Percentiles rank a stretch among this genome's conserved stretches.
Evolutionary conservation across 225 moss, liverwort and hornwort species (phyloP).

Genomic region (Rhytidiadelphus loreus): DNA sequence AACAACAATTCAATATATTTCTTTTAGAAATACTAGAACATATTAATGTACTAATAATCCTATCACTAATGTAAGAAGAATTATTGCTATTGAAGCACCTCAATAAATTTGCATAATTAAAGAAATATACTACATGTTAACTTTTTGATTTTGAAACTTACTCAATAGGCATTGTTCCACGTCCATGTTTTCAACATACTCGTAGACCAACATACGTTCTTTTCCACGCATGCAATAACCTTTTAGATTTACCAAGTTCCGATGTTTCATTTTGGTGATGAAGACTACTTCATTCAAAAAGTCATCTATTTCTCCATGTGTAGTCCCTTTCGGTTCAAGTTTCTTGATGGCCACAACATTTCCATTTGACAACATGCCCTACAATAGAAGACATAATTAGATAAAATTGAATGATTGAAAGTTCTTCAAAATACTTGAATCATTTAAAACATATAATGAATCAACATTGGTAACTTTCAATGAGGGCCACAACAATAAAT

Average conservation of each 20-base stretch:
- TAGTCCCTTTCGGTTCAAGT: not conserved
- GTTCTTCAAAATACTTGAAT: no score
- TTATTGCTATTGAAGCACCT: not conserved
- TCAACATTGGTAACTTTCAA: not conserved
- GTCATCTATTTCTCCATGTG: not conserved
- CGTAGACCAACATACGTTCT: conserved; percentile 12
- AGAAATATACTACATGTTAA: not conserved
- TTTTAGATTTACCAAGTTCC: conserved; percentile 25
- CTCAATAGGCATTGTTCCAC: conserved; percentile 5
- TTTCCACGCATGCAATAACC: conserved; percentile 28
- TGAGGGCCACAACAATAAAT: not conserved
- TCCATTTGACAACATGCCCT: not conserved
- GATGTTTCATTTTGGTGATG: conserved; percentile 29
- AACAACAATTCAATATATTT: not conserved
- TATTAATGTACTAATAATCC: not conserved
- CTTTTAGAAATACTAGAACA: no score
- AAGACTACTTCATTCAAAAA: conserved; percentile 38
- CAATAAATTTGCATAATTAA: not conserved
- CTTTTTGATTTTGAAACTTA: not conserved
- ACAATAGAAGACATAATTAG: not conserved
- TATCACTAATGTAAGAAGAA: not conserved
- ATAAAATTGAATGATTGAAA: not conserved
- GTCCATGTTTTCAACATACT: conserved; percentile 14
- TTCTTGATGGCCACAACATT: not conserved
- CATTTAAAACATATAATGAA: not conserved